Evolutionary conservation across 2,329 filamentous ascomycete species (phyloP), one percentile per base, ranked within the genome.

Genomic region (Cordyceps cicadae): DNA sequence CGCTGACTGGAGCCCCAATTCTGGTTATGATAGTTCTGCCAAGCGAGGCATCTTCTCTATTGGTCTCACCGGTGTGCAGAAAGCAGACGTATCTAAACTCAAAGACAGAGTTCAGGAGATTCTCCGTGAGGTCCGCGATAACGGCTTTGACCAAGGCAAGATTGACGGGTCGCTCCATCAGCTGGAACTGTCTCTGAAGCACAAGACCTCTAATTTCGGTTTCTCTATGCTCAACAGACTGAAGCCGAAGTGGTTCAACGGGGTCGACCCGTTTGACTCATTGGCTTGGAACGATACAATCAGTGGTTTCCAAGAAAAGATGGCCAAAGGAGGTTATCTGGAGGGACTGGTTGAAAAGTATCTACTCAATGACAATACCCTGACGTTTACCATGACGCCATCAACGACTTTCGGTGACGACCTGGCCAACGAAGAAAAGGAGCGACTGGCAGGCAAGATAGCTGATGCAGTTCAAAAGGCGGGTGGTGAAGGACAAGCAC

Each of bases 161-260:
- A 90, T 99, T 62, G 90, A 96, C 64, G 94, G 94, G 3, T 89
- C 95, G 64, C 81, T 99, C 59, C 94, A 99, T 72, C 93, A 97
- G 72, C 77, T 97, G 4, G 94, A 99, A 71, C 81, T 99, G n/a
- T 83, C 87, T 0, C 77, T 97, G 54, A 97, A 97, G 76, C 92
- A 99, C 77, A 97, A 97, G 79, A 97, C 92, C 0, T 90, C 94
- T 59, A 92, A 89, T 68, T 99, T 99, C 70, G 94, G 94, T 15
- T 90, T 97, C 81, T 87, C 87, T 19, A 83, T 97, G 58, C 85
- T 99, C 74, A 90, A 96, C 67, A 86, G 93, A 48, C 81, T 97
- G 8, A 90, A 96, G 70, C 88, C 91, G 2, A 87, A 89, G 62
- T 99, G 94, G 94, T 97, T 99, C 75, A 95, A 94, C 61, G 94